These are phyloP conservation scores for Aspergillus mulundensis DNA, from an alignment of 495 filamentous ascomycete species.

Conservation along the genomic window DNA sequence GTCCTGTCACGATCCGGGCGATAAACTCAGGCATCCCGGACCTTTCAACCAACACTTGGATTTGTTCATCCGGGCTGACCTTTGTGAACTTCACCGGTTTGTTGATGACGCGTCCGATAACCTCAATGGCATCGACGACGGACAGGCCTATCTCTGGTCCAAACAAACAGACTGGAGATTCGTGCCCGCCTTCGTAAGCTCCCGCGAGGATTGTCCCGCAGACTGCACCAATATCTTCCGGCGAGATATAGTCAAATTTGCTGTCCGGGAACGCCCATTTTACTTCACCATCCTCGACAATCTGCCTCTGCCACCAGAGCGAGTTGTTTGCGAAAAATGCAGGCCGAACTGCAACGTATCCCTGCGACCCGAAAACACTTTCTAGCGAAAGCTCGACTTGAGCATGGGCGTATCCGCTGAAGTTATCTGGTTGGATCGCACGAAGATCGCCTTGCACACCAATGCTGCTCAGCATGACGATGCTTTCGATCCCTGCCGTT, in stretches of 20 bases:
- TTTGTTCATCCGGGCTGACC: constrained; percentile 16
- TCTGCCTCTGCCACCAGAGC: constrained; percentile 12
- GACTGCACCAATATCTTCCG: constrained; percentile 28
- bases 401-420: constrained; percentile 27
- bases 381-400: constrained; percentile 28
- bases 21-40: constrained; percentile 18
- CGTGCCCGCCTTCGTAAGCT: constrained; percentile 9
- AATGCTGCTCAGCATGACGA: constrained; percentile 31
- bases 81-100: constrained; percentile 20
- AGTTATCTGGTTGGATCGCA: constrained; percentile 7
- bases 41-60: constrained; percentile 8
- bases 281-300: constrained; percentile 20
- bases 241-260: constrained; percentile 25
- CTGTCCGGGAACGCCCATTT: constrained; percentile 14
- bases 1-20: background rate
- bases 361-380: constrained; percentile 22
- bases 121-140: constrained; percentile 12
- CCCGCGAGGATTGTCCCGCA: constrained; percentile 23
- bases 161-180: constrained; percentile 17
- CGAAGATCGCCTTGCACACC: constrained; percentile 17
- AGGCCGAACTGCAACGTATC: constrained; percentile 26
- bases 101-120: constrained; percentile 19
- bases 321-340: constrained; percentile 25
- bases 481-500: constrained; percentile 22
- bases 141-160: constrained; percentile 21